These are phyloP conservation scores for Aspergillus sp. DNA, from an alignment of 2,329 filamentous ascomycete species.

Conservation along the genomic window DNA sequence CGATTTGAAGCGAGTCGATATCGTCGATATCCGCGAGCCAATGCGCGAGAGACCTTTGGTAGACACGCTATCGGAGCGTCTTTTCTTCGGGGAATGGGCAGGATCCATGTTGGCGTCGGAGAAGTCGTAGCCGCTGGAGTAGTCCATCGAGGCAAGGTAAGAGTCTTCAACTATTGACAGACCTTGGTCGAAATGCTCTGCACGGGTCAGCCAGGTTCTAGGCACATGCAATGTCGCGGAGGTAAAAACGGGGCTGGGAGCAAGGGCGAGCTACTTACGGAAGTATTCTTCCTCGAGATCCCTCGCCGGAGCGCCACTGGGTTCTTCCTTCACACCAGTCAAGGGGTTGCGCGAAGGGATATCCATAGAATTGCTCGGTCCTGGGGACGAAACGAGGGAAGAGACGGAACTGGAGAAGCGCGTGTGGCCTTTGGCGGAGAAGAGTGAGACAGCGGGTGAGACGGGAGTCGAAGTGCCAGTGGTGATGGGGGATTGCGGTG, in stretches of 20 bases:
- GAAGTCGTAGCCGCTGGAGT: slow-evolving; percentile 43
- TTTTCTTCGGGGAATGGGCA: slow-evolving; percentile 55
- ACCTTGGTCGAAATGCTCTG: slow-evolving; percentile 37
- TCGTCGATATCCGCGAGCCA: slow-evolving; percentile 66
- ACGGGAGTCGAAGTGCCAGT: slow-evolving; percentile 35
- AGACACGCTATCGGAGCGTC: slow-evolving; percentile 47
- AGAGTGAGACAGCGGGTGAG: slow-evolving; percentile 40
- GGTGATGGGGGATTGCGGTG: slow-evolving; percentile 31
- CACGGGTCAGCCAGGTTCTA: slow-evolving; percentile 9
- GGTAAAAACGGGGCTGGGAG: slow-evolving; percentile 10
- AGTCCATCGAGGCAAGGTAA: slow-evolving; percentile 27
- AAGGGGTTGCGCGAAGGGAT: slow-evolving; percentile 61
- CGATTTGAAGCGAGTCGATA: slow-evolving; percentile 52
- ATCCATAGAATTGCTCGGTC: slow-evolving; percentile 49
- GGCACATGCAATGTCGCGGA: slow-evolving; percentile 1
- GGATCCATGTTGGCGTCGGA: slow-evolving; percentile 63
- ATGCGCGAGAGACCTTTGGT: slow-evolving; percentile 63
- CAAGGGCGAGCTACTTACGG: slow-evolving; percentile 57
- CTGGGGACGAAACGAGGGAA: slow-evolving; percentile 64
- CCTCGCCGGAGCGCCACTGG: slow-evolving; percentile 61
- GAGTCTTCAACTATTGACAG: slow-evolving; percentile 28
- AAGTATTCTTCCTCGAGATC: slow-evolving; percentile 62
- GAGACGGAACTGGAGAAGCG: slow-evolving; percentile 67
- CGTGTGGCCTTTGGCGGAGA: slow-evolving; percentile 37
- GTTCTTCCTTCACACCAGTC: slow-evolving; percentile 82